Conservation (phyloP, 805 yeast species). For the Wickerhamia fluorescens region DNA sequence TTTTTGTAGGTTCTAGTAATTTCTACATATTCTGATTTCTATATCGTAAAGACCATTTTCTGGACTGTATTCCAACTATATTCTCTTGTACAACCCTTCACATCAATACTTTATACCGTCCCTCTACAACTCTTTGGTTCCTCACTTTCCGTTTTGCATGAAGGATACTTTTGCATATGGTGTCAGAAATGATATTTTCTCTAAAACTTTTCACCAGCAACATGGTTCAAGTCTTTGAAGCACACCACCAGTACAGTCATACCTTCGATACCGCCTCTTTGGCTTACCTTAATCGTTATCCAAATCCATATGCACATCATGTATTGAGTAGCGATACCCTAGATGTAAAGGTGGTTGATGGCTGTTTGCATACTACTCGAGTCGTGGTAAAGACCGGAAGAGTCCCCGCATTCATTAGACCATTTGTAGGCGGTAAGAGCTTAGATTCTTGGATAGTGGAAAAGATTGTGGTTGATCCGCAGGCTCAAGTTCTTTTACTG, state of each 20-base stretch:
- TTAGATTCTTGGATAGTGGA: constrained; percentile 80
- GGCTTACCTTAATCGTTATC: constrained; percentile 58
- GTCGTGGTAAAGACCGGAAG: constrained; percentile 73
- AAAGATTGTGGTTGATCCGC: constrained; percentile 64
- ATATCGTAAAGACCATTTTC: no score
- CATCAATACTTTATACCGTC: no score
- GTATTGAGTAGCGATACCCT: constrained; percentile 80
- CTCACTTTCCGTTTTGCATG: no score
- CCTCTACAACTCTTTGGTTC: no score
- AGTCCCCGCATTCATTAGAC: constrained; percentile 71
- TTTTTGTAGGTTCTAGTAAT: no score
- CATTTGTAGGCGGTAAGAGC: constrained; percentile 56
- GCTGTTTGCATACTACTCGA: constrained; percentile 64
- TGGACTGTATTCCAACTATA: no score
- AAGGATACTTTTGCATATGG: no score
- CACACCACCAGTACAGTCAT: constrained; percentile 49
- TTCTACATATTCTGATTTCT: no score
- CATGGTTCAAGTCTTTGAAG: constrained; percentile 64
- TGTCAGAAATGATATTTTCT: no score
- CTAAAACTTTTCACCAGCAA: no score
- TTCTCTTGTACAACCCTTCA: no score
- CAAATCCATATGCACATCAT: constrained; percentile 79
- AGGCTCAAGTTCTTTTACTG: constrained; percentile 45
- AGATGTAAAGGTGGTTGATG: constrained; percentile 51
- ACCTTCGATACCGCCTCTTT: constrained; percentile 68